Percentiles rank a stretch among this genome's conserved stretches.
Conservation (phyloP, 164 flowering plant species). For the Warburgia ugandensis region DNA sequence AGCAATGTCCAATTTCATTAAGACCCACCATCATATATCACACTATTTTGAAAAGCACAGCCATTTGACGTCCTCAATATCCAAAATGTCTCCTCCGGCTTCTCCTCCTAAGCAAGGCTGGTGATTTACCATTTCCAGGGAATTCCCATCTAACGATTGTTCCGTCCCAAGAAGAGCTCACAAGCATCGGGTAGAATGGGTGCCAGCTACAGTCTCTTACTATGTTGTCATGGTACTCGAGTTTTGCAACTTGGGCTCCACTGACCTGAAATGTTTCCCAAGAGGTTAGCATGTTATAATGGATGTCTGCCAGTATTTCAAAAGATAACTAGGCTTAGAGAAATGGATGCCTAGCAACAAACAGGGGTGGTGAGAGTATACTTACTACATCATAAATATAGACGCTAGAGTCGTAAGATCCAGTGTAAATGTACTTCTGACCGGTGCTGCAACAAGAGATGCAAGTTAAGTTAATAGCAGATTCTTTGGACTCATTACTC, state of each 20-base stretch:
- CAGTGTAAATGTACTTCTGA: slow-evolving; percentile 80
- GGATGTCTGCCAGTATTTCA: no score
- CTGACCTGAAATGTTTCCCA: slow-evolving; percentile 32
- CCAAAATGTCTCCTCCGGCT: slow-evolving; percentile 19
- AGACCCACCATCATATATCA: no score
- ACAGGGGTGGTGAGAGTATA: slow-evolving; percentile 6
- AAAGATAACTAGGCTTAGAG: not conserved
- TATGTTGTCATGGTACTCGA: slow-evolving; percentile 42
- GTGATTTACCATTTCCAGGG: slow-evolving; percentile 33
- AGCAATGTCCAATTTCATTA: no score
- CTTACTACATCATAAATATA: slow-evolving; percentile 81
- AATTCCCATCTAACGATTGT: slow-evolving; percentile 58
- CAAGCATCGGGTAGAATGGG: slow-evolving; percentile 65
- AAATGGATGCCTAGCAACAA: not conserved
- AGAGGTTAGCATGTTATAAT: not conserved
- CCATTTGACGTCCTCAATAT: no score
- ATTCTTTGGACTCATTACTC: no score
- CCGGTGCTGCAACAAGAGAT: slow-evolving; percentile 91
- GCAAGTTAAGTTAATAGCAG: no score
- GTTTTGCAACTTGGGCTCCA: slow-evolving; percentile 54
- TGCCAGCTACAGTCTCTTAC: slow-evolving; percentile 94
- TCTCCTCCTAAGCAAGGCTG: slow-evolving; percentile 16
- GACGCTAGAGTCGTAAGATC: slow-evolving; percentile 53
- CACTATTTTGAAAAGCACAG: no score
- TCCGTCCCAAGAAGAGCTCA: slow-evolving; percentile 85